Evolutionary conservation across 768 basidiomycete genomes (phyloP).

Genomic region (Naganishia friedmannii): DNA sequence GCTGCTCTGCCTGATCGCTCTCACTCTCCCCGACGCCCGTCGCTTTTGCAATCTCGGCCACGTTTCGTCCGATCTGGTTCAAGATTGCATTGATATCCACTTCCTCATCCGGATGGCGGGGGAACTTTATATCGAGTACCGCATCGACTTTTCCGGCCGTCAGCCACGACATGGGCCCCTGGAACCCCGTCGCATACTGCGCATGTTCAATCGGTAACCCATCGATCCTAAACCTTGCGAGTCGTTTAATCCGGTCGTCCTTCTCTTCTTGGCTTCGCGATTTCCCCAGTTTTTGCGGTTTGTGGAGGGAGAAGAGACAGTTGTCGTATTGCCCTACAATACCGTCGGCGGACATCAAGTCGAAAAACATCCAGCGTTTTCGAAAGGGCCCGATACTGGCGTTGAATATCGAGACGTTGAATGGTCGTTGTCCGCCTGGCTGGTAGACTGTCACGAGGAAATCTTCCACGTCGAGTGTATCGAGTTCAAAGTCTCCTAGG

Average conservation of each 20-base stretch:
- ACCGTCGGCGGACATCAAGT: constrained; percentile 87
- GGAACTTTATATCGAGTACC: constrained; percentile 96
- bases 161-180: constrained; percentile 92
- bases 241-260: constrained; percentile 49
- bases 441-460: constrained; percentile 91
- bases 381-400: constrained; percentile 79
- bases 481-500: constrained; percentile 86
- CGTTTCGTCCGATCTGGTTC: constrained; percentile 84
- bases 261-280: constrained; percentile 68
- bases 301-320: constrained; percentile 88
- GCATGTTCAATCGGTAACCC: constrained; percentile 95
- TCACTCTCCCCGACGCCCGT: neutral
- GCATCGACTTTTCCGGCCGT: constrained; percentile 94
- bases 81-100: constrained; percentile 76
- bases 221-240: constrained; percentile 80
- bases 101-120: constrained; percentile 68
- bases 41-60: constrained; percentile 56
- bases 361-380: constrained; percentile 94
- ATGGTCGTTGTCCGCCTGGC: constrained; percentile 82
- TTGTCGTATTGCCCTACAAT: constrained; percentile 98
- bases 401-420: constrained; percentile 67
- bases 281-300: constrained; percentile 86
- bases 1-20: neutral
- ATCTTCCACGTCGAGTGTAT: constrained; percentile 85
- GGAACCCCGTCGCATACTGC: constrained; percentile 73